A percentile compares a stretch with the other conserved stretches of the same genome.
phyloP scores from a whole-genome alignment of 176 grass and related monocot species.

The Luzula sylvatica region DNA sequence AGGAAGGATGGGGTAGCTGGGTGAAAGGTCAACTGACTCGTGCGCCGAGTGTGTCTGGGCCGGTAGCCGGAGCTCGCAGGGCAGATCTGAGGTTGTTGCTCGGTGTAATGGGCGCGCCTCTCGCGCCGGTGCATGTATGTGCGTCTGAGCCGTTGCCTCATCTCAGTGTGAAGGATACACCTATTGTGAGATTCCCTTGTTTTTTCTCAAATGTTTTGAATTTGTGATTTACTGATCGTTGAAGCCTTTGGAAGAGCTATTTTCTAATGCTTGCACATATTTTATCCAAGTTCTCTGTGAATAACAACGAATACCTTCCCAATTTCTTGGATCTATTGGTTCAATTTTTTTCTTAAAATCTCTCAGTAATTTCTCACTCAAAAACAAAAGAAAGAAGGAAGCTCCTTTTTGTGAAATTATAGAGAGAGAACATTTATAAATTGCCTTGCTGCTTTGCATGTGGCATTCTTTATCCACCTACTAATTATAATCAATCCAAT shows the following conservation, averaged over 20 bases:
- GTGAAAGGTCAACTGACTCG: conserved; percentile 49
- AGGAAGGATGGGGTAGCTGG: conserved; percentile 60
- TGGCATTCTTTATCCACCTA: neutral
- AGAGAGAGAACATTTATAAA: too few relatives aligned
- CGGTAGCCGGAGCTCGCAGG: conserved; percentile 10
- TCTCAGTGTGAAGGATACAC: conserved; percentile 86
- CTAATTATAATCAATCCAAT: neutral
- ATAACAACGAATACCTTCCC: neutral
- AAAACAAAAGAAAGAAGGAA: too few relatives aligned
- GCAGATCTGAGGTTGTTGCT: conserved; percentile 64
- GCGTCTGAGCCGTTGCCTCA: conserved; percentile 68
- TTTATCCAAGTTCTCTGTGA: neutral
- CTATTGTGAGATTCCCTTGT: conserved; percentile 43
- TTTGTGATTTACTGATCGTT: neutral
- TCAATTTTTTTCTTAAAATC: too few relatives aligned
- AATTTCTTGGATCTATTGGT: conserved; percentile 9
- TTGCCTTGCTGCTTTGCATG: too few relatives aligned
- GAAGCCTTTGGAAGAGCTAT: neutral
- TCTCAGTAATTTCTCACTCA: too few relatives aligned
- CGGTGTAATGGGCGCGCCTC: conserved; percentile 75
- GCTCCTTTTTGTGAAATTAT: too few relatives aligned
- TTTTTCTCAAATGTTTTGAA: neutral
- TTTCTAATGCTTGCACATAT: neutral
- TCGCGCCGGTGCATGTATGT: conserved; percentile 62
- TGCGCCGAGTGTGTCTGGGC: conserved; percentile 14